Base-by-base conservation (phyloP, 768 basidiomycete genomes). In the Kwoniella bestiolae region DNA sequence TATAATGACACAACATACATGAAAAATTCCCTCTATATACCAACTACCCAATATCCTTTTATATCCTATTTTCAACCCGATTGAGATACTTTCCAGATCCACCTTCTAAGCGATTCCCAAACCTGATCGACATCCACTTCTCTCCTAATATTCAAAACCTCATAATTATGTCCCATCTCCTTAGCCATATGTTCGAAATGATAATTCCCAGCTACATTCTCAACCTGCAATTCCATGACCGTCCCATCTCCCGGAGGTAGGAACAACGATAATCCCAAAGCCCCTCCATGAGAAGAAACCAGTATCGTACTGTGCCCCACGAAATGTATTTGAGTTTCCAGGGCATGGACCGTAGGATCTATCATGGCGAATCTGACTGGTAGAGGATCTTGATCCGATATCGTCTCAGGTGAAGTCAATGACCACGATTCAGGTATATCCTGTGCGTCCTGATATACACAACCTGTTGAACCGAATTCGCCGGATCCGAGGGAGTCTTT, bases 141-240 rank as follows among this genome's bases (percentile, higher is more conserved):
- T 51, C 52, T 60, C 16, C 47, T 28, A 11, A 71, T 73, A 51
- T 50, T 21, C 18, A 76, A 4, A 12, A 68, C 31, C 41, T 72
- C 70, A 59, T 79, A 79, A 21, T 57, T 29, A 28, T 70, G 63
- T 25, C 78, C 78, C 64, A 71, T 71, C 65, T 77, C 67, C 3
- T 52, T 50, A 14, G 76, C 73, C 76, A 79, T 76, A 55, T 78
- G 75, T 57, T 79, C 66, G 41, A 79, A 79, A 57, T 77, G 78
- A 35, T 57, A 71, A 52, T 73, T 75, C 1, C 71, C 69, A 2
- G 5, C 12, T 3, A 74, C 73, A 1, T 58, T 63, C 6, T 60
- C 50, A 2, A 77, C 69, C 51, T 76, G 75, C 5, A 79, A 49
- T 60, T 79, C 78, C 1, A 79, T 31, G 2, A 79, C 26, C 3